Evolutionary conservation across 108 stramenopile species (phyloP), one percentile per base, ranked within the genome.

Genomic region (Discostella pseudostelligera): DNA sequence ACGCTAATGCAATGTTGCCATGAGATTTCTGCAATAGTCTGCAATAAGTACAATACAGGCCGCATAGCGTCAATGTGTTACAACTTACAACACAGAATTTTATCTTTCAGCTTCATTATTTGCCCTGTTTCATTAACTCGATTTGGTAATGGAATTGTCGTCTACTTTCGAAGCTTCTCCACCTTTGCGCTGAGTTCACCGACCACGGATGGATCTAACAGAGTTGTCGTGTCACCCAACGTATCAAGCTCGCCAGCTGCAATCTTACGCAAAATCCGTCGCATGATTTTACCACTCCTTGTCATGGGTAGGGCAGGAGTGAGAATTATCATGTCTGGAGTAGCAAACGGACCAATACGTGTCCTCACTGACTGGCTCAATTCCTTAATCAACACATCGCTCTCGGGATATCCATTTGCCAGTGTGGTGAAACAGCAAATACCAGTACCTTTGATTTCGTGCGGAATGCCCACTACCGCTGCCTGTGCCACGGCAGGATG

Each of bases 181-280:
- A 77, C 84, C 65, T 91, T 92, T 36, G 83, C 78, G 51, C 93
- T 87, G 49, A 94, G 79, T 36, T 69, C 59, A 42, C 89, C 90
- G n/a, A 99, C 97, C 63, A 97, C 94, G 16, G 88, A 81, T 21
- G 97, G 97, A 75, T 99, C 97, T 1, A 96, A 96, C 47, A 99
- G 77, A 11, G 99, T 99, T 59, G 86, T 85, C 7, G 87, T 92
- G 74, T 99, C 99, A 11, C 99, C 90, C 39, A 95, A 58, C 20
- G 79, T 78, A 58, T 96, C 96, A 2, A 80, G 62, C 79, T 96
- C 96, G 16, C 89, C 93, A 44, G 84, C 83, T 13, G 95, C 95
- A 37, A 98, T 96, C 80, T 98, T 98, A 39, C 97, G 90, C 42
- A 98, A 76, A 60, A 98, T 95, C 5, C 97, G 89, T 20, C 97